These are phyloP conservation scores for Mycena chlorophos DNA, from an alignment of 768 basidiomycete species.

Conservation along the genomic window DNA sequence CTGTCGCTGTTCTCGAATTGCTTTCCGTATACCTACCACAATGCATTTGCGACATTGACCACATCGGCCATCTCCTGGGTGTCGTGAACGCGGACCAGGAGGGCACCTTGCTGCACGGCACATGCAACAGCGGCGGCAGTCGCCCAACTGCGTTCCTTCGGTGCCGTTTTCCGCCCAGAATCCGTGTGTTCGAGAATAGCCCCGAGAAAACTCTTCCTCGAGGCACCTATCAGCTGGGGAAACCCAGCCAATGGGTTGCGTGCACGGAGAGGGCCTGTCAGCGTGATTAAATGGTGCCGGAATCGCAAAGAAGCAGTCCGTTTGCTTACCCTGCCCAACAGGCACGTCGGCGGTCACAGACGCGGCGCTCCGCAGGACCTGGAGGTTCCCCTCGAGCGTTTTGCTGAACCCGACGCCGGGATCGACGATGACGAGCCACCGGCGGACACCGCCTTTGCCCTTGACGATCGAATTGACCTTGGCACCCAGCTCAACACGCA, in stretches of 20 bases:
- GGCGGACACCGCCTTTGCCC: constrained; percentile 68
- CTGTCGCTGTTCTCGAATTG: background rate
- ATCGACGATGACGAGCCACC: constrained; percentile 90
- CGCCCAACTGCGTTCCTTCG: constrained; percentile 72
- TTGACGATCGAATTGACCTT: constrained; percentile 66
- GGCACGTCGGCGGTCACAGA: constrained; percentile 44
- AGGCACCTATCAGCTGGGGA: constrained; percentile 73
- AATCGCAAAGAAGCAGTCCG: background rate
- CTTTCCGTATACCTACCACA: constrained; percentile 40
- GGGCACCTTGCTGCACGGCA: constrained; percentile 70
- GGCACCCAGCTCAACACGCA: constrained; percentile 68
- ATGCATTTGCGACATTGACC: constrained; percentile 60
- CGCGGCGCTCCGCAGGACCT: constrained; percentile 56
- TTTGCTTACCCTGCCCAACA: constrained; percentile 34
- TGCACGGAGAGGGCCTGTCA: constrained; percentile 16
- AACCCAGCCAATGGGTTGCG: constrained; percentile 58
- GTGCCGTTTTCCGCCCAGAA: constrained; percentile 52
- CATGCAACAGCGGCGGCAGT: constrained; percentile 78
- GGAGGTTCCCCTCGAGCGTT: constrained; percentile 69
- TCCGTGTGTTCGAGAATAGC: constrained; percentile 54
- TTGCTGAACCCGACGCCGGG: constrained; percentile 97
- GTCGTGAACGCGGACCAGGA: constrained; percentile 83
- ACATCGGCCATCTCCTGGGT: constrained; percentile 72
- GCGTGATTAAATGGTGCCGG: constrained; percentile 3
- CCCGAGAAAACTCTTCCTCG: constrained; percentile 85